phyloP scores from a whole-genome alignment of 805 yeast species.

The Blastobotrys chiropterorum region DNA sequence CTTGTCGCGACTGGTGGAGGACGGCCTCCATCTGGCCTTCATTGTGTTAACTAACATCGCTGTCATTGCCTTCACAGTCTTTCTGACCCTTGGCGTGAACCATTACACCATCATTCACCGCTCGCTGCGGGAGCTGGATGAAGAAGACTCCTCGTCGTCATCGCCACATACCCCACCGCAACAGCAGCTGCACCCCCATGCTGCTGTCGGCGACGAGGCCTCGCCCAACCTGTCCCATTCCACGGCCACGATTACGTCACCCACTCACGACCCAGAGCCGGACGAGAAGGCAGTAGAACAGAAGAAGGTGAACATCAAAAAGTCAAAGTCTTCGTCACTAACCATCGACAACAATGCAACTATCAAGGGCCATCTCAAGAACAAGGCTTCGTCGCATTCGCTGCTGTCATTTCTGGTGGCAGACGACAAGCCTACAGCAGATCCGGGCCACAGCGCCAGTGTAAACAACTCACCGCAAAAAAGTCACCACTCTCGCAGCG shows the following conservation, averaged over 20 bases:
- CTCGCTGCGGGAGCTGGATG: not conserved
- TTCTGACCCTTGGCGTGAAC: not conserved
- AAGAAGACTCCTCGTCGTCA: not conserved
- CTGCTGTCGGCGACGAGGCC: not conserved
- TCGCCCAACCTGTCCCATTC: not conserved
- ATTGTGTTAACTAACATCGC: not conserved
- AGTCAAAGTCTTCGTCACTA: conserved; percentile 1
- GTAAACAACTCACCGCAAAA: not conserved
- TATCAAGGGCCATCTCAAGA: not conserved
- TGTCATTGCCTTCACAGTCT: not conserved
- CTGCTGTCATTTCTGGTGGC: not conserved
- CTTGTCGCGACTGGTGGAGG: not conserved
- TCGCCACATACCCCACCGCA: not conserved
- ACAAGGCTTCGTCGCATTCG: not conserved
- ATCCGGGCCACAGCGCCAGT: not conserved
- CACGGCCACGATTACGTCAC: not conserved
- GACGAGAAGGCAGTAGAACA: not conserved
- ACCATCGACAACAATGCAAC: not conserved
- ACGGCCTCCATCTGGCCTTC: not conserved
- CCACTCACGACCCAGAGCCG: not conserved
- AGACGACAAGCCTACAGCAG: not conserved
- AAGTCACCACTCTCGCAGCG: not conserved
- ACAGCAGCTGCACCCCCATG: not conserved
- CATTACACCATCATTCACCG: not conserved
- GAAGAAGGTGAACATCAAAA: not conserved